Conservation (phyloP, 768 basidiomycete species). For the Austroboletus eburneus region DNA sequence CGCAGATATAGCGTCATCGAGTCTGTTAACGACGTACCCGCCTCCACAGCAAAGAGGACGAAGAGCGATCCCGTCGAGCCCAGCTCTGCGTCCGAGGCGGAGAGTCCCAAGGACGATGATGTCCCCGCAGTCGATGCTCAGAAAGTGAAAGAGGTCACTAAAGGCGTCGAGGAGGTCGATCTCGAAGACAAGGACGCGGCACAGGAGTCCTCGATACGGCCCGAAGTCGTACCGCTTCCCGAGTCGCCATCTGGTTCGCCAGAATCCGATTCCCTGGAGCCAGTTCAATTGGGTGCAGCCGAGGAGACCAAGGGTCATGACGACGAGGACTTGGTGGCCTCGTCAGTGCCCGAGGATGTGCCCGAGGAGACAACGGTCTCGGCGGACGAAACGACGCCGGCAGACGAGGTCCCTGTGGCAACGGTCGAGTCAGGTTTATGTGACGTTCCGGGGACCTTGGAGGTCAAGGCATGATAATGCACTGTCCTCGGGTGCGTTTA, state of each 20-base stretch:
- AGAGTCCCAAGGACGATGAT: conserved; percentile 2
- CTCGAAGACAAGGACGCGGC: conserved; percentile 39
- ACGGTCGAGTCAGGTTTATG: conserved; percentile 3
- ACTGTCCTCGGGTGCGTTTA: conserved; percentile 8
- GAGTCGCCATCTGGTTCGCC: conserved; percentile 33
- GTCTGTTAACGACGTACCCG: conserved; percentile 35
- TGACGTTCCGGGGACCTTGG: conserved; percentile 15
- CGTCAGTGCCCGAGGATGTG: conserved; percentile 13
- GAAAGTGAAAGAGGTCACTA: conserved; percentile 66
- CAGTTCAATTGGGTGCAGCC: not conserved
- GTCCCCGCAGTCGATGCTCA: conserved; percentile 30
- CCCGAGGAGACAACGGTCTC: conserved; percentile 1
- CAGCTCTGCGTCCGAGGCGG: conserved; percentile 22
- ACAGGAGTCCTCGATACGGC: conserved; percentile 14
- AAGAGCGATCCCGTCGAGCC: conserved; percentile 22
- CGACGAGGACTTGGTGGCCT: conserved; percentile 22
- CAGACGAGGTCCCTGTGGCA: conserved; percentile 2
- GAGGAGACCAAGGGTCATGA: conserved; percentile 15
- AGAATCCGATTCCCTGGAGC: conserved; percentile 7
- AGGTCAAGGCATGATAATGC: conserved; percentile 16
- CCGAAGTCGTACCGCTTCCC: conserved; percentile 36
- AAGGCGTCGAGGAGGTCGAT: conserved; percentile 67
- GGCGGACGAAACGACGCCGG: conserved; percentile 5
- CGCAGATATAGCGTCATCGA: conserved; percentile 53
- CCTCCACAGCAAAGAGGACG: conserved; percentile 33